Conservation (phyloP, 2,329 filamentous ascomycete species). For the Pyricularia grisea region DNA sequence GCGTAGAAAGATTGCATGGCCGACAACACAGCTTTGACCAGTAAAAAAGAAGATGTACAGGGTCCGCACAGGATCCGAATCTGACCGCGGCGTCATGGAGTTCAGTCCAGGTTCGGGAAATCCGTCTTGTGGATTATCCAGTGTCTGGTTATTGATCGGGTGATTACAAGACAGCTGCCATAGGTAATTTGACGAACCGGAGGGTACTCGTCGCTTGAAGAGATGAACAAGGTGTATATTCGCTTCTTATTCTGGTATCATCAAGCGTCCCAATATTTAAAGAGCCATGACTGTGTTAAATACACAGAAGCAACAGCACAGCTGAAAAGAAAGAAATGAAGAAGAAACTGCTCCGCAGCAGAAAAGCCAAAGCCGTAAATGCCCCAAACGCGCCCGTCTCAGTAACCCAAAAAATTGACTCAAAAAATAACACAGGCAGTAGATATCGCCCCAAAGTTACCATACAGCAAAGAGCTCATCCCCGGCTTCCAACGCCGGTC, state of each 20-base stretch:
- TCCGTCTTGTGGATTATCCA: no score
- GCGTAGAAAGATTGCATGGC: not conserved
- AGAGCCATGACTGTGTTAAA: not conserved
- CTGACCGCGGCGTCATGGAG: not conserved
- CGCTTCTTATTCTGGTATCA: not conserved
- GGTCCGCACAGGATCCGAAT: no score
- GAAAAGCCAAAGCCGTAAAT: not conserved
- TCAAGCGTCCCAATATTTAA: not conserved
- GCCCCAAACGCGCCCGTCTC: not conserved
- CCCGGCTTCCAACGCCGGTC: slow-evolving; percentile 26
- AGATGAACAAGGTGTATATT: not conserved
- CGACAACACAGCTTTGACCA: not conserved
- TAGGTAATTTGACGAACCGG: no score
- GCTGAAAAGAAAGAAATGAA: not conserved
- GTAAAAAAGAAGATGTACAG: no score
- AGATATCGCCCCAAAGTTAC: not conserved
- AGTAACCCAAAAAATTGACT: not conserved
- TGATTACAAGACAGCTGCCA: no score
- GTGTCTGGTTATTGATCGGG: no score
- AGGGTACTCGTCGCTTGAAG: not conserved
- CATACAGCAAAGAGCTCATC: slow-evolving; percentile 6
- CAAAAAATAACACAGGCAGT: not conserved
- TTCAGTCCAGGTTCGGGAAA: no score
- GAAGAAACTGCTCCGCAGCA: not conserved
- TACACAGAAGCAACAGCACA: not conserved